These are phyloP conservation scores for Aspergillus hortae DNA, from an alignment of 2,329 filamentous ascomycete species.

Conservation along the genomic window DNA sequence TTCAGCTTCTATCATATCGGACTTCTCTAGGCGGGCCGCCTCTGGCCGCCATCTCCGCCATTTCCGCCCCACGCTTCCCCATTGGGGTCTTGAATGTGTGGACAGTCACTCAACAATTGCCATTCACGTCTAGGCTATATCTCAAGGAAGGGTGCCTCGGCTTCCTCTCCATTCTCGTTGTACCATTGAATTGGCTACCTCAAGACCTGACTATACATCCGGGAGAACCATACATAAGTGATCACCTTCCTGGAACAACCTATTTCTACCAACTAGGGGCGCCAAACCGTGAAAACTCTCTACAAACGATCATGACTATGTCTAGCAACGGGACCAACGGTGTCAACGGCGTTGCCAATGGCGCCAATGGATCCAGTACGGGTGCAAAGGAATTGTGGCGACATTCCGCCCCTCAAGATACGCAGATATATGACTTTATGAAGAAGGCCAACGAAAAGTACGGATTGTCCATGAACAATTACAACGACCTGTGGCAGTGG, in stretches of 20 bases:
- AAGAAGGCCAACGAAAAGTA: slow-evolving; percentile 66
- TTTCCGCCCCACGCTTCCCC: background rate
- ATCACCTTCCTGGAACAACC: no score
- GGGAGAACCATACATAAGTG: no score
- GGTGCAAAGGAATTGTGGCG: slow-evolving; percentile 61
- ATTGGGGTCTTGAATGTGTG: background rate
- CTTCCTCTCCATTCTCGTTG: no score
- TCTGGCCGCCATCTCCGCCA: background rate
- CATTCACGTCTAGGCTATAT: background rate
- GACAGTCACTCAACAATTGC: background rate
- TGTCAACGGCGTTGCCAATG: background rate
- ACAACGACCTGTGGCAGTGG: slow-evolving; percentile 79
- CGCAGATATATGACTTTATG: slow-evolving; percentile 70
- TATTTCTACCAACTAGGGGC: no score
- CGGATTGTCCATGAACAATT: slow-evolving; percentile 59
- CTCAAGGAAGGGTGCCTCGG: no score
- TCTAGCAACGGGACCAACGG: background rate
- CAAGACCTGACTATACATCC: background rate
- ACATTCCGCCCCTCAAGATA: slow-evolving; percentile 63
- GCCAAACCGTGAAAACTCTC: background rate
- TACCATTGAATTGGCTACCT: background rate
- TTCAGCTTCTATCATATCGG: background rate
- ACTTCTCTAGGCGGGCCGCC: background rate
- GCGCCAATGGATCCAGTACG: slow-evolving; percentile 6
- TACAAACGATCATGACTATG: background rate